Conservation (phyloP, 352 stramenopile genomes). For the Globisporangium canariense region DNA sequence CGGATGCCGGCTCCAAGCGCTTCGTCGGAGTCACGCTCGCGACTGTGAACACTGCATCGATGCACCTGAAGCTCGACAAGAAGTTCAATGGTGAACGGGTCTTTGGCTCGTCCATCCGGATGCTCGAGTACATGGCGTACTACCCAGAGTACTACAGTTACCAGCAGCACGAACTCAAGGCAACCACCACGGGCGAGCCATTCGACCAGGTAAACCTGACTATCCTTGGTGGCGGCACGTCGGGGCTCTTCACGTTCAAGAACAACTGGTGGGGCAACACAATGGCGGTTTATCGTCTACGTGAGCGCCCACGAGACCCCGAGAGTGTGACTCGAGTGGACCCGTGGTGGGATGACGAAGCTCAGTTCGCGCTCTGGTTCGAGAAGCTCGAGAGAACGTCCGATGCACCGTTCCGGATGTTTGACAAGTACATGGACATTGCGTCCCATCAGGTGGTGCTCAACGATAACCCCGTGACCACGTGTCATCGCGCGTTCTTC, state of each 20-base stretch:
- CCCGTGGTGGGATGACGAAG: slow-evolving; percentile 35
- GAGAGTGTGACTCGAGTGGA: slow-evolving; percentile 2
- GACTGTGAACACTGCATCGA: slow-evolving; percentile 12
- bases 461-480: slow-evolving; percentile 27
- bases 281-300: slow-evolving; percentile 30
- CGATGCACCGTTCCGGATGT: slow-evolving; percentile 22
- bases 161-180: slow-evolving; percentile 10
- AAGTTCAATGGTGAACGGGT: slow-evolving; percentile 19
- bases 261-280: slow-evolving; percentile 32
- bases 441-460: slow-evolving; percentile 17
- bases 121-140: slow-evolving; percentile 26
- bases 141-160: slow-evolving; percentile 39
- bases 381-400: slow-evolving; percentile 20
- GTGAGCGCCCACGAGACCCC: slow-evolving; percentile 15
- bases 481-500: slow-evolving; percentile 38
- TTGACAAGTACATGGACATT: slow-evolving; percentile 28
- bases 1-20: slow-evolving; percentile 9
- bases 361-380: slow-evolving; percentile 28
- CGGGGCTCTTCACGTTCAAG: slow-evolving; percentile 35
- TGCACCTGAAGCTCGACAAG: slow-evolving; percentile 25
- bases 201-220: slow-evolving; percentile 24
- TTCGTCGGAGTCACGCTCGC: slow-evolving; percentile 17
- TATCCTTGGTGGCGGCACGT: slow-evolving; percentile 25
- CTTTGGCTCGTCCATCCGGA: slow-evolving; percentile 23
- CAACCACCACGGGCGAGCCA: neutral